A percentile compares a stretch with the other conserved stretches of the same genome.
These are phyloP conservation scores for Boletales sp. DNA, from an alignment of 768 basidiomycete species.

Conservation along the genomic window DNA sequence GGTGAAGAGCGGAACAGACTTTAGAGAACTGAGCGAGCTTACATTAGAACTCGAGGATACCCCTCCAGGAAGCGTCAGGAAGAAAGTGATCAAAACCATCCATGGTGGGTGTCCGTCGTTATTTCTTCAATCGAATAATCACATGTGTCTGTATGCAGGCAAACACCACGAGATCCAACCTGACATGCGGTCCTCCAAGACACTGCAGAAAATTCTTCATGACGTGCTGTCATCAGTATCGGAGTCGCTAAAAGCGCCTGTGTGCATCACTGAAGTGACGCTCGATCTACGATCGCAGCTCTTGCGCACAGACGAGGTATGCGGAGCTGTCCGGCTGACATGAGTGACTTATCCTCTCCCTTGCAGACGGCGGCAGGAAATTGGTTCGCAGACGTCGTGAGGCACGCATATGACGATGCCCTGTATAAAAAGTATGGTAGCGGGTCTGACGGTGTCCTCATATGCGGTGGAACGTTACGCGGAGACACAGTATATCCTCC, in stretches of 20 bases:
- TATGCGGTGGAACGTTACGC: slow-evolving; percentile 80
- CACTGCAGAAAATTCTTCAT: slow-evolving; percentile 56
- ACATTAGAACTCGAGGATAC: slow-evolving; percentile 57
- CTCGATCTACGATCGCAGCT: slow-evolving; percentile 74
- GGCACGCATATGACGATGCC: slow-evolving; percentile 79
- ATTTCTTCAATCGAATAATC: background rate
- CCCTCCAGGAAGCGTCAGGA: slow-evolving; percentile 59
- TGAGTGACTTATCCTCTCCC: background rate
- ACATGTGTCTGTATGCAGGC: slow-evolving; percentile 38
- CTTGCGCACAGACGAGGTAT: slow-evolving; percentile 71
- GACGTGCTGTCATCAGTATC: slow-evolving; percentile 67
- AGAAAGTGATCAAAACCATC: slow-evolving; percentile 58
- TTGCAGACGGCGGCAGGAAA: slow-evolving; percentile 65
- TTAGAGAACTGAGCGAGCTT: slow-evolving; percentile 80
- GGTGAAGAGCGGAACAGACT: slow-evolving; percentile 88
- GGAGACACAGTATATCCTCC: slow-evolving; percentile 85
- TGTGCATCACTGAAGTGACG: slow-evolving; percentile 64
- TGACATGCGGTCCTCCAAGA: slow-evolving; percentile 50
- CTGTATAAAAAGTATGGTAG: slow-evolving; percentile 53
- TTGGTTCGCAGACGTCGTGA: slow-evolving; percentile 82
- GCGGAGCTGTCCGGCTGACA: background rate
- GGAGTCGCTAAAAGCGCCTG: slow-evolving; percentile 65
- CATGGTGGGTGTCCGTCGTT: slow-evolving; percentile 42
- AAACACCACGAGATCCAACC: slow-evolving; percentile 64
- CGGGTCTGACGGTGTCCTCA: slow-evolving; percentile 76